Conservation (phyloP, 768 basidiomycete genomes). For the Mycena vitilis region DNA sequence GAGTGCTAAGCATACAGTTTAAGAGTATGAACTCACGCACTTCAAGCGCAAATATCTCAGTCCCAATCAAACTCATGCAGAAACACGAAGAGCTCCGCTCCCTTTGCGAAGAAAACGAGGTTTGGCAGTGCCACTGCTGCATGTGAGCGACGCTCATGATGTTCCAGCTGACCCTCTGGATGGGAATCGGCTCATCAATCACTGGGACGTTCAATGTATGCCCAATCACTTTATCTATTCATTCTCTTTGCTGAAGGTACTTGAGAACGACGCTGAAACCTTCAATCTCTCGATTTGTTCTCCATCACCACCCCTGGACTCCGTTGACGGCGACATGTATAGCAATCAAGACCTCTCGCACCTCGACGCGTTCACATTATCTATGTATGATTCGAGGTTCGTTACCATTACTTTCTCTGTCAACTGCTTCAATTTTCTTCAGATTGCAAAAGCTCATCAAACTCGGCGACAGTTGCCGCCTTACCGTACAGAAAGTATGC, state of each 20-base stretch:
- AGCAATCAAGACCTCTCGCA: not conserved
- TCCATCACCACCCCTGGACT: constrained; percentile 1
- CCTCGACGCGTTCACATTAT: constrained; percentile 18
- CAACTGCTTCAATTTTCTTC: not conserved
- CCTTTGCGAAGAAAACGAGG: constrained; percentile 21
- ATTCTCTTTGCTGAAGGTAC: not conserved
- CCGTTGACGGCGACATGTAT: constrained; percentile 16
- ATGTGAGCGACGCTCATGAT: not conserved
- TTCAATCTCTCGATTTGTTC: constrained; percentile 21
- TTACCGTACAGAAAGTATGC: constrained; percentile 26
- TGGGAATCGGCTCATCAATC: constrained; percentile 23
- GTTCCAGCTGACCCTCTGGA: constrained; percentile 28
- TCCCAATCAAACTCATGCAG: constrained; percentile 19
- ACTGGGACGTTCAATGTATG: constrained; percentile 21
- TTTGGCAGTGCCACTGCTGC: not conserved
- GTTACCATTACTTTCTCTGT: not conserved
- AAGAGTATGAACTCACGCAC: not conserved
- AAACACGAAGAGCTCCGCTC: constrained; percentile 17
- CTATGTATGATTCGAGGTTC: constrained; percentile 26
- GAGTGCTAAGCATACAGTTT: not conserved
- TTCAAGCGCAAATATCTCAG: constrained; percentile 20
- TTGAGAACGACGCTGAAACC: constrained; percentile 1
- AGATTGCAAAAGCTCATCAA: constrained; percentile 22
- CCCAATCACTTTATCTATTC: not conserved
- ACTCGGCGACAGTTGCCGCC: constrained; percentile 10